phyloP scores from a whole-genome alignment of 805 yeast genomes.

The Saccharomycopsis oosterbeekiorum region DNA sequence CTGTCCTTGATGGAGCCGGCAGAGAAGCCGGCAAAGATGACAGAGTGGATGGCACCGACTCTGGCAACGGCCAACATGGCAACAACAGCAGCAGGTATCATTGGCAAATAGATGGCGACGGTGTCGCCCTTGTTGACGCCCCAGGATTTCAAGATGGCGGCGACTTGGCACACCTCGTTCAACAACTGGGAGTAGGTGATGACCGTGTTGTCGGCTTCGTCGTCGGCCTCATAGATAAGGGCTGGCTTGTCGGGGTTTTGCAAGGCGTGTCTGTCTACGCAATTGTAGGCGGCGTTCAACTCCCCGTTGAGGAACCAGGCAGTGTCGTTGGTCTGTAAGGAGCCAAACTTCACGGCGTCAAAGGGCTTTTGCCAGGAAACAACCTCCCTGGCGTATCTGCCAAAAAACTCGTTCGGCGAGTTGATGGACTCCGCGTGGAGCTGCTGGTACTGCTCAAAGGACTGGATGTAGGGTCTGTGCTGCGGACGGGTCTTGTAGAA shows the following conservation, averaged over 20 bases:
- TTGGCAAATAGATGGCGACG: constrained; percentile 92
- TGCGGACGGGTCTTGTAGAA: constrained; percentile 53
- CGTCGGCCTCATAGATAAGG: constrained; percentile 90
- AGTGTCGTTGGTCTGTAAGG: constrained; percentile 63
- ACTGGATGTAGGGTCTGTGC: constrained; percentile 45
- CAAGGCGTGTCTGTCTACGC: constrained; percentile 93
- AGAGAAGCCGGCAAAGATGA: constrained; percentile 93
- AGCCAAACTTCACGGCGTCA: constrained; percentile 41
- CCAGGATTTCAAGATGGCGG: constrained; percentile 70
- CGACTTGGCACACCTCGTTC: constrained; percentile 75
- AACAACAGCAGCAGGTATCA: constrained; percentile 94
- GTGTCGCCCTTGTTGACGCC: constrained; percentile 94
- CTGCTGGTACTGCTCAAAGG: constrained; percentile 56
- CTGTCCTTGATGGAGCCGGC: constrained; percentile 90
- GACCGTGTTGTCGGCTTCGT: constrained; percentile 57
- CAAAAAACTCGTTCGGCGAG: constrained; percentile 75
- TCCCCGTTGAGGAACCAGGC: constrained; percentile 95
- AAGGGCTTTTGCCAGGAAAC: constrained; percentile 78
- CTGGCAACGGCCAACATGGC: constrained; percentile 91
- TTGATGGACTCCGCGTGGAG: constrained; percentile 67
- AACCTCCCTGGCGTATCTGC: constrained; percentile 60
- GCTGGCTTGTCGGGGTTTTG: constrained; percentile 78
- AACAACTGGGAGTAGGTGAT: constrained; percentile 83
- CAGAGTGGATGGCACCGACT: constrained; percentile 93
- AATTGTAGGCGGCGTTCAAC: constrained; percentile 86